These are phyloP conservation scores for Phylloporus sp. DNA, from an alignment of 768 basidiomycete genomes.

Conservation along the genomic window DNA sequence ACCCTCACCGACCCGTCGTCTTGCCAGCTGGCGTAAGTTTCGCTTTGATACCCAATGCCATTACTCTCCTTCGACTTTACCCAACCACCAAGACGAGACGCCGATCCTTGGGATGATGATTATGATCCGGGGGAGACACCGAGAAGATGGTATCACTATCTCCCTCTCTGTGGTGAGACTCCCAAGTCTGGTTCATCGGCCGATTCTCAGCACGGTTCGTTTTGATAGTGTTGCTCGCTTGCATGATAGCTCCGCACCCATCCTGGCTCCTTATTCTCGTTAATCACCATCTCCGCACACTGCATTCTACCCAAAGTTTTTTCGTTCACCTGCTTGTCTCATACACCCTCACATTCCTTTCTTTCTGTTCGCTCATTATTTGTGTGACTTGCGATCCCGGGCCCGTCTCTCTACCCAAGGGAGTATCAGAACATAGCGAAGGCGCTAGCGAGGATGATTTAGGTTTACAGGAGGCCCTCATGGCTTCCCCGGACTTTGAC, in stretches of 20 bases:
- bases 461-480: constrained; percentile 58
- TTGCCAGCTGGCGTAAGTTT: no score
- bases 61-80: constrained; percentile 29
- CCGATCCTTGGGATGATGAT: constrained; percentile 23
- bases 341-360: constrained; percentile 65
- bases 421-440: constrained; percentile 23
- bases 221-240: constrained; percentile 41
- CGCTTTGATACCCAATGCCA: constrained; percentile 27
- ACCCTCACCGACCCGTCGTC: no score
- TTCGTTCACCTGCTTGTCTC: constrained; percentile 52
- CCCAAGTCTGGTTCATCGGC: not conserved
- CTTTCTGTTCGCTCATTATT: constrained; percentile 68
- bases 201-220: constrained; percentile 3
- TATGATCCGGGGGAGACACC: constrained; percentile 34
- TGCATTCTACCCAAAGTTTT: constrained; percentile 46
- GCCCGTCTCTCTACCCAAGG: constrained; percentile 37
- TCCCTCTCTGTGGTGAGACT: constrained; percentile 53
- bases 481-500: constrained; percentile 46
- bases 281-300: constrained; percentile 58
- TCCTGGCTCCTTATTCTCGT: constrained; percentile 66
- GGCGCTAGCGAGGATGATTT: constrained; percentile 39
- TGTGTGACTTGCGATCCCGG: constrained; percentile 76
- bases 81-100: constrained; percentile 11
- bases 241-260: constrained; percentile 72
- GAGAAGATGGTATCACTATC: constrained; percentile 54